These are phyloP conservation scores for Eurotiales sp. DNA, from an alignment of 2,329 filamentous ascomycete genomes.

Conservation along the genomic window DNA sequence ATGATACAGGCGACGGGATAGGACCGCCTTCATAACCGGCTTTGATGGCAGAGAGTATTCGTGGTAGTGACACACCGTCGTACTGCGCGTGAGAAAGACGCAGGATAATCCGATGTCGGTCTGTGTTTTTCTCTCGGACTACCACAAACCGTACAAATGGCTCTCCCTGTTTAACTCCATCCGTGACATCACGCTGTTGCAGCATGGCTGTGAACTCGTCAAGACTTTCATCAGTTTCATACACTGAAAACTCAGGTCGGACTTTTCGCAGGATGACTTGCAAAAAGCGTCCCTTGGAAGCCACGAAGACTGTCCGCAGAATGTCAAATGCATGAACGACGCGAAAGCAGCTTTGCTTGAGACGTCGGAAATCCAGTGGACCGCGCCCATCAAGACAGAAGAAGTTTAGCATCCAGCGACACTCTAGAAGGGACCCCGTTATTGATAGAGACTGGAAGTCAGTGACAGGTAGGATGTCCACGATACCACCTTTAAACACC, in stretches of 20 bases:
- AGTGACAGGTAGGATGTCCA: slow-evolving; percentile 56
- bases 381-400: slow-evolving; percentile 56
- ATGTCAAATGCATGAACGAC: slow-evolving; percentile 62
- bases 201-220: slow-evolving; percentile 53
- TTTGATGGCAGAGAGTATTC: slow-evolving; percentile 59
- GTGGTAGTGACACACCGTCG: slow-evolving; percentile 63
- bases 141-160: slow-evolving; percentile 60
- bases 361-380: slow-evolving; percentile 46
- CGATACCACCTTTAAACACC: slow-evolving; percentile 49
- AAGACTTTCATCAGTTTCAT: slow-evolving; percentile 50
- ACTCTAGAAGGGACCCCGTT: slow-evolving; percentile 34
- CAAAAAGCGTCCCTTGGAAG: slow-evolving; percentile 48
- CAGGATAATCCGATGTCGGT: slow-evolving; percentile 50
- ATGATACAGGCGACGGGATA: slow-evolving; percentile 39
- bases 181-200: slow-evolving; percentile 54
- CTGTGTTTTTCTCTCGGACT: slow-evolving; percentile 40
- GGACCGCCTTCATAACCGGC: slow-evolving; percentile 48
- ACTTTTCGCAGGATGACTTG: slow-evolving; percentile 58
- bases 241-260: slow-evolving; percentile 48
- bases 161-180: slow-evolving; percentile 55
- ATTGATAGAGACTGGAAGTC: slow-evolving; percentile 43
- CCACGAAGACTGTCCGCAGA: slow-evolving; percentile 62
- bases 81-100: slow-evolving; percentile 67
- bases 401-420: slow-evolving; percentile 44
- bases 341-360: slow-evolving; percentile 40